These are phyloP conservation scores for Boletus huronensis DNA, from an alignment of 768 basidiomycete genomes.

Conservation along the genomic window DNA sequence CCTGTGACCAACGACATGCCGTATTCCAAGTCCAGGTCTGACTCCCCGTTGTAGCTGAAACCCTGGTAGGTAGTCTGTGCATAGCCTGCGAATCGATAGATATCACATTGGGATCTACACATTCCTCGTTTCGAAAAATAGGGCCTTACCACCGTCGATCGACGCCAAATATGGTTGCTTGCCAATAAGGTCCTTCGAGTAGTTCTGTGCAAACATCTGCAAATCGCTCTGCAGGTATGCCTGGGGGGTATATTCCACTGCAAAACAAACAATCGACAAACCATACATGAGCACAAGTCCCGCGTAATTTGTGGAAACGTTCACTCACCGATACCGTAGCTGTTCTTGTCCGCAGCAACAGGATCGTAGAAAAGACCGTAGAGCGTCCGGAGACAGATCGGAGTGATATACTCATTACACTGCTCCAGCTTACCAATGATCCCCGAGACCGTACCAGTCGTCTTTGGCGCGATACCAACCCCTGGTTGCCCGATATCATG, in stretches of 20 bases:
- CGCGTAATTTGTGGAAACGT: background rate
- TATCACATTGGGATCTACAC: background rate
- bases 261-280: background rate
- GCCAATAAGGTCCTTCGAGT: slow-evolving; percentile 20
- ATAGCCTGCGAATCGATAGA: slow-evolving; percentile 15
- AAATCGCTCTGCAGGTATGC: slow-evolving; percentile 30
- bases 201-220: slow-evolving; percentile 31
- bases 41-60: slow-evolving; percentile 27
- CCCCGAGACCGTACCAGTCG: slow-evolving; percentile 6
- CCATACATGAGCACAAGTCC: background rate
- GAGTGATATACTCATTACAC: slow-evolving; percentile 31
- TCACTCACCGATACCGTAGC: slow-evolving; percentile 33
- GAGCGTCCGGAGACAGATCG: slow-evolving; percentile 26
- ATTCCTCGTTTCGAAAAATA: background rate
- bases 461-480: slow-evolving; percentile 12
- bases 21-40: slow-evolving; percentile 33
- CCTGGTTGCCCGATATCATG: background rate
- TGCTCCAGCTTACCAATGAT: slow-evolving; percentile 11
- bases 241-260: slow-evolving; percentile 36
- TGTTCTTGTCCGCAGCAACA: slow-evolving; percentile 26
- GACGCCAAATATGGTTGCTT: slow-evolving; percentile 29
- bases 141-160: slow-evolving; percentile 34
- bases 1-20: slow-evolving; percentile 31
- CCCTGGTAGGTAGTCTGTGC: slow-evolving; percentile 19
- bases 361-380: slow-evolving; percentile 28